Evolutionary conservation across 225 moss, liverwort and hornwort genomes (phyloP), one percentile per base, ranked within the genome.

Genomic region (Pseudoscleropodium purum): DNA sequence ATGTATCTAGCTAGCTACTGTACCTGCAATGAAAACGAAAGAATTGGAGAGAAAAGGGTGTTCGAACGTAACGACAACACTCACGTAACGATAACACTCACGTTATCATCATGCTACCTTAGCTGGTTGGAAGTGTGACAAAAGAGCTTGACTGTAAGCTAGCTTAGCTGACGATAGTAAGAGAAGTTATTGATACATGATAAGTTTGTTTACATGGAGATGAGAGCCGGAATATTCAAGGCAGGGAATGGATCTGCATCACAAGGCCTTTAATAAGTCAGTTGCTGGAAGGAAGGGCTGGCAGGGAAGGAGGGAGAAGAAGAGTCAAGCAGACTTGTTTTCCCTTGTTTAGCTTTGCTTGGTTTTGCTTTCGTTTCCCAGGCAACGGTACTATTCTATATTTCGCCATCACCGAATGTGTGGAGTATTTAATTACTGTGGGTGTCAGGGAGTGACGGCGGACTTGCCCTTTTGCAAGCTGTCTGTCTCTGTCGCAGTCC

Each of bases 331-430:
- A 56, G 39, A 17, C 36, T 83, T 33, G 34, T 31, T 33, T 43
- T 36, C 31, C 15, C 30, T 62, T 31, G 62, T 31, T 63, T 41
- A 18, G 82, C 82, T 23, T 30, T 5, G 61, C 61, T 25, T 82
- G 14, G 31, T 41, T 61, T 62, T 9, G 21, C 29, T 39, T 57
- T 25, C 66, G 39, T 31, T 23, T n/a, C 13, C 7, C 41, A 20
- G 51, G 86, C 83, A 91, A 91, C 89, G 86, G 89, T 86, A 45
- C 83, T 77, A 83, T 91, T 61, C 91, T 86, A 56, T 89, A 85
- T 90, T 88, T 88, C 73, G 73, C 79, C 84, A 56, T 73, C 64
- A 64, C 31, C 88, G 45, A 15, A 39, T 27, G 49, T 21, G 29
- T 23, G 27, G n/a, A 52, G 75, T 65, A 39, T 70, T 78, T 69